Base-by-base conservation (phyloP, 768 basidiomycete genomes). In the Russula dissimulans region DNA sequence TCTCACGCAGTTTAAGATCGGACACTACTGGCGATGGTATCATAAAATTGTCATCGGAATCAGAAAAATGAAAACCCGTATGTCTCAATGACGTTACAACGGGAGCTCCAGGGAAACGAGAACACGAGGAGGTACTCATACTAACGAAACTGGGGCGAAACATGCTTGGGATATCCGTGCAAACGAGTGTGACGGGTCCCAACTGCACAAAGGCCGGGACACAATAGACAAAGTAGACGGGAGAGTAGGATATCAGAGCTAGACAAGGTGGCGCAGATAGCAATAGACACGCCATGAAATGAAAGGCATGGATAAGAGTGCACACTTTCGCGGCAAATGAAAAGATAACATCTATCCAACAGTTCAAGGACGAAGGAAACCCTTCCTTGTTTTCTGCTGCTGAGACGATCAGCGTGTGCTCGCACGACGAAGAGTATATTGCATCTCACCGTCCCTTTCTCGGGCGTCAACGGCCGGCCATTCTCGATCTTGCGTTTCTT, bases 401-500 rank as follows among this genome's bases (percentile, higher is more conserved):
- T 56, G 45, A 34, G 36, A 61, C 5, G 9, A 41, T 34, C 15
- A 1, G 34, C 45, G 18, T 18, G 41, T 54, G 59, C 53, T 50
- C 17, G 47, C 48, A 36, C 51, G 44, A 64, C 26, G 48, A 38
- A 39, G 43, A 29, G 7, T 17, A 36, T 39, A 38, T 42, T 63
- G 26, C 55, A 17, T 80, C 88, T 76, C 70, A 92, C 91, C 67
- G 84, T 81, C 62, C 81, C 79, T 80, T 95, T 95, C 77, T 98
- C 95, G 18, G 95, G 95, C 41, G 95, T 97, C 74, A 97, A 77
- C 57, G 95, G 93, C 70, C 95, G 82, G 50, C 95, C 95, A 65
- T 84, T 88, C 78, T 97, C 95, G 73, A 97, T 84, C 70, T 87
- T 85, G 77, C 91, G 81, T 84, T 95, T 97, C 86, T 97, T 98